phyloP scores from a whole-genome alignment of 768 basidiomycete species.

The Tricholoma hemisulphureum region DNA sequence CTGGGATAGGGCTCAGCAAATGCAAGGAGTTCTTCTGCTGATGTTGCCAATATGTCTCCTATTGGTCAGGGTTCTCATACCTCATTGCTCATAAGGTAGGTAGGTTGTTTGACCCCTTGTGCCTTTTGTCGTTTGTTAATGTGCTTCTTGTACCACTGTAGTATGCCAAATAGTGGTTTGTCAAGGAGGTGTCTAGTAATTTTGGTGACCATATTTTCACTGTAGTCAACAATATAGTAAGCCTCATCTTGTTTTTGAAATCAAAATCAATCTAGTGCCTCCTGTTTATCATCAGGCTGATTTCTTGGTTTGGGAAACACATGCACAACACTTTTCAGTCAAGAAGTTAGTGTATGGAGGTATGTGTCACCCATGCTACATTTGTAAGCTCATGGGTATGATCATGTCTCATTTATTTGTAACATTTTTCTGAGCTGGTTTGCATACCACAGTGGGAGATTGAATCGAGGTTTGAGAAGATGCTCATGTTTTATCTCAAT shows the following conservation, averaged over 20 bases:
- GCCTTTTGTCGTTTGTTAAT: neutral
- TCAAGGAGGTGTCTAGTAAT: neutral
- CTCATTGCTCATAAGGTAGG: neutral
- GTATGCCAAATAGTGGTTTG: neutral
- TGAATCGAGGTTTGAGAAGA: conserved; percentile 1
- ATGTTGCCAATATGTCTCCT: neutral
- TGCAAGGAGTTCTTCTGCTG: neutral
- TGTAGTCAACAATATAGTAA: conserved; percentile 8
- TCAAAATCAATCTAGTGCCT: neutral
- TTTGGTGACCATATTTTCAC: conserved; percentile 3
- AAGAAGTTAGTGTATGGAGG: neutral
- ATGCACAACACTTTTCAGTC: neutral
- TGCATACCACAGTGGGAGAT: conserved; percentile 3
- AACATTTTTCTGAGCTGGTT: neutral
- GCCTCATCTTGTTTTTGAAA: neutral
- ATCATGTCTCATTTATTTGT: no score
- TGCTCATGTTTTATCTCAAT: neutral
- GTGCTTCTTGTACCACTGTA: conserved; percentile 1
- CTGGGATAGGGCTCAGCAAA: neutral
- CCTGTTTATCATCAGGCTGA: neutral
- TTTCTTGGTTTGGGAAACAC: neutral
- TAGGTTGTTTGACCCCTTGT: neutral
- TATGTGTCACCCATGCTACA: conserved; percentile 1
- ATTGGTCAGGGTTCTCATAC: neutral
- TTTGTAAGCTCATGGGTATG: neutral